These are phyloP conservation scores for Amanita thiersii DNA, from an alignment of 768 basidiomycete species.

Conservation along the genomic window DNA sequence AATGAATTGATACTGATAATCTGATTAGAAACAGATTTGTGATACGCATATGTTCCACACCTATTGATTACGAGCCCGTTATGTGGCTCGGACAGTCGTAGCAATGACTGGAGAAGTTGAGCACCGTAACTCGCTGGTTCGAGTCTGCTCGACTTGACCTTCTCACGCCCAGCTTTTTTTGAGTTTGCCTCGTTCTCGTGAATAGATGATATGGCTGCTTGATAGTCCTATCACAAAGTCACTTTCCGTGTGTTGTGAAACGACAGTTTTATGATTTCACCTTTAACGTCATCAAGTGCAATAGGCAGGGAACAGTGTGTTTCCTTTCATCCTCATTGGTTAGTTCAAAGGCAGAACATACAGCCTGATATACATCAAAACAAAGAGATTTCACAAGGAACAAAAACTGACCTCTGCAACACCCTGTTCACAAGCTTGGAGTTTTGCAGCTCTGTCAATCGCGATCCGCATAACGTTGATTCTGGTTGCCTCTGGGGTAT, in stretches of 20 bases:
- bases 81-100: conserved; percentile 59
- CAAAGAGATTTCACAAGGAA: not conserved
- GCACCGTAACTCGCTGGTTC: conserved; percentile 81
- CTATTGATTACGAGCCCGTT: conserved; percentile 64
- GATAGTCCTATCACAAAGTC: conserved; percentile 21
- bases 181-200: conserved; percentile 12
- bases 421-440: conserved; percentile 38
- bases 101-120: conserved; percentile 74
- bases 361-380: conserved; percentile 33
- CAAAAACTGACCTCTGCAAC: conserved; percentile 48
- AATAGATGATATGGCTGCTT: conserved; percentile 10
- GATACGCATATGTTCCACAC: conserved; percentile 27
- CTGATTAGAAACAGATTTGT: not conserved
- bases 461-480: conserved; percentile 73
- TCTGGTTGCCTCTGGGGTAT: conserved; percentile 49
- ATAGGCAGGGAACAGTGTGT: conserved; percentile 58
- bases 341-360: conserved; percentile 54
- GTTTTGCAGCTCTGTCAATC: conserved; percentile 54
- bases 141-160: conserved; percentile 25
- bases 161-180: conserved; percentile 12
- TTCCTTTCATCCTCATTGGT: conserved; percentile 36
- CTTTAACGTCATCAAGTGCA: conserved; percentile 42
- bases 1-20: conserved; percentile 48
- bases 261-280: conserved; percentile 23
- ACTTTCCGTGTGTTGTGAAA: not conserved